Percentiles rank a stretch among this genome's conserved stretches.
Evolutionary conservation across 1,284 basidiomycete genomes (phyloP).

Genomic region (Moesziomyces sp.): DNA sequence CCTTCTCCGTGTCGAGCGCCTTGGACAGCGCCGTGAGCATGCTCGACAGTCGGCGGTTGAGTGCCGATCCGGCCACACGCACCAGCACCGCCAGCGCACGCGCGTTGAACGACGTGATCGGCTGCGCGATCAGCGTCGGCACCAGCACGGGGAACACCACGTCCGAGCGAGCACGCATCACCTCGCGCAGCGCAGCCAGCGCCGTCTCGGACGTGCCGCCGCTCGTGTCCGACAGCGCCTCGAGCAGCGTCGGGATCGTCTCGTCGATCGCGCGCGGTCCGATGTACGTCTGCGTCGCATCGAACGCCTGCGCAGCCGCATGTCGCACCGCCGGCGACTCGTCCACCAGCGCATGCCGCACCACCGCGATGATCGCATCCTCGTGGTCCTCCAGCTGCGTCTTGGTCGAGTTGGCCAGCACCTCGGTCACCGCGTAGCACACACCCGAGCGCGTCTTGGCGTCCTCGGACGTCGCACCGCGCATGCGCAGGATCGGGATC

Average conservation of each 20-base stretch:
- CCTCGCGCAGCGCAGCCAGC: slow-evolving; percentile 86
- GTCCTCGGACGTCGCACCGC: slow-evolving; percentile 75
- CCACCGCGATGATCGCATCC: slow-evolving; percentile 80
- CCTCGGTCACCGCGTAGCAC: slow-evolving; percentile 85
- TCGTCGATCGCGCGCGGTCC: slow-evolving; percentile 93
- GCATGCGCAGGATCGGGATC: slow-evolving; percentile 79
- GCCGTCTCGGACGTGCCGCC: slow-evolving; percentile 91
- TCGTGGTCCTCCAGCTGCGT: slow-evolving; percentile 88
- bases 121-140: slow-evolving; percentile 87
- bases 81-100: slow-evolving; percentile 89
- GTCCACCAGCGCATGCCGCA: slow-evolving; percentile 88
- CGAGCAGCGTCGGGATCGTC: slow-evolving; percentile 92
- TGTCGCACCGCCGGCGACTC: slow-evolving; percentile 85
- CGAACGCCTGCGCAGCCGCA: slow-evolving; percentile 93
- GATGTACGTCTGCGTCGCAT: slow-evolving; percentile 87
- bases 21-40: slow-evolving; percentile 63
- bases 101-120: slow-evolving; percentile 96
- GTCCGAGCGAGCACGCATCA: slow-evolving; percentile 69
- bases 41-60: slow-evolving; percentile 72
- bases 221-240: slow-evolving; percentile 75
- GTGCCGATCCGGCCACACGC: slow-evolving; percentile 87
- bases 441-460: slow-evolving; percentile 85
- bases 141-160: slow-evolving; percentile 99
- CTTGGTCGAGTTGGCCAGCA: slow-evolving; percentile 89
- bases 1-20: slow-evolving; percentile 55